Evolutionary conservation across 176 grass and related monocot genomes (phyloP).

Genomic region (Carex cristatella): DNA sequence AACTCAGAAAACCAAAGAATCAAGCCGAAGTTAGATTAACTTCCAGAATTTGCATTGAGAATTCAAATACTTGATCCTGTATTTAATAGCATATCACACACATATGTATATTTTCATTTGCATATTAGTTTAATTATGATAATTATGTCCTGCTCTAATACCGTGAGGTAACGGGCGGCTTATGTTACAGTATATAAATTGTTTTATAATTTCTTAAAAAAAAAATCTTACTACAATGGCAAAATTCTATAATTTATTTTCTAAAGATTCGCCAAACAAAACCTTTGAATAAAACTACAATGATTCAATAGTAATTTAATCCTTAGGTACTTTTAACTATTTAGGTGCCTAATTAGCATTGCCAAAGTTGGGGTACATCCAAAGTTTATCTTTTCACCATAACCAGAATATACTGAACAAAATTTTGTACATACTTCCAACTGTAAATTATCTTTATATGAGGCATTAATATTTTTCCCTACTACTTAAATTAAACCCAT

Average conservation of each 20-base stretch:
- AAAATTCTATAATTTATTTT: not conserved
- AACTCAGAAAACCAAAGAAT: not conserved
- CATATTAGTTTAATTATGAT: no score
- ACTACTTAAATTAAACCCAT: constrained; percentile 35
- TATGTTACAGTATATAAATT: not conserved
- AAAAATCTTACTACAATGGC: not conserved
- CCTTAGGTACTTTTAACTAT: not conserved
- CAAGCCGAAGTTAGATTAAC: not conserved
- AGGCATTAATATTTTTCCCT: not conserved
- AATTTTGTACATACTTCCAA: not conserved
- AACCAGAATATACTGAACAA: not conserved
- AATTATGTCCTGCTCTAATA: no score
- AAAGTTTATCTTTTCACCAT: not conserved
- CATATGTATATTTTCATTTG: no score
- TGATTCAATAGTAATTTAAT: not conserved
- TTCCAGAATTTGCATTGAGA: not conserved
- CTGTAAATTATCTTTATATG: not conserved
- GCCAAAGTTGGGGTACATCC: not conserved
- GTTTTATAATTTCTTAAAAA: not conserved
- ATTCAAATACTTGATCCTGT: not conserved
- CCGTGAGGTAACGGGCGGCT: no score
- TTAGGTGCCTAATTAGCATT: not conserved
- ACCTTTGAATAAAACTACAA: not conserved
- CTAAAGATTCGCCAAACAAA: not conserved
- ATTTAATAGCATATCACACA: no score